Percentiles rank a stretch among this genome's conserved stretches.
Conservation (phyloP, 768 basidiomycete genomes). For the Coprinellus micaceus region DNA sequence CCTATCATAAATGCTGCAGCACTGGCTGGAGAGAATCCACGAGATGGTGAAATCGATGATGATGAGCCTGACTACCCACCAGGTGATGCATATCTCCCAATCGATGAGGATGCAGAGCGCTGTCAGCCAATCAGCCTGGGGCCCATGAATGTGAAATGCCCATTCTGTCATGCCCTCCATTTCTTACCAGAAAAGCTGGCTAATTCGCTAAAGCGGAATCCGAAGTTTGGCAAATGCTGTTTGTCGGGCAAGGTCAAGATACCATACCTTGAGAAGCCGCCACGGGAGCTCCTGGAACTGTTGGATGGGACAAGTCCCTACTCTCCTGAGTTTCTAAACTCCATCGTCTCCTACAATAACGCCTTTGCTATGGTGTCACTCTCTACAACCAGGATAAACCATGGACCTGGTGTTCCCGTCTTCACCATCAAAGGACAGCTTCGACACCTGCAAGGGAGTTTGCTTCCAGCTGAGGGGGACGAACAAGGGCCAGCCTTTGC, state of each 20-base stretch:
- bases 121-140: not conserved
- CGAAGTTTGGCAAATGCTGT: not conserved
- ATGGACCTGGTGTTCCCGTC: conserved; percentile 8
- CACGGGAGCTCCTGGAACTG: not conserved
- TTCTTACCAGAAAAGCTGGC: not conserved
- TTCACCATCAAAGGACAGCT: conserved; percentile 15
- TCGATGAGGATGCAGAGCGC: not conserved
- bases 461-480: conserved; percentile 2
- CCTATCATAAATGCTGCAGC: not conserved
- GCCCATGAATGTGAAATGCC: conserved; percentile 1
- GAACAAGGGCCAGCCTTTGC: conserved; percentile 9
- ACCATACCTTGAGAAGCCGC: not conserved
- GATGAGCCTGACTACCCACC: not conserved
- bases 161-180: not conserved
- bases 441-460: conserved; percentile 6
- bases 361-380: conserved; percentile 14
- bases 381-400: not conserved
- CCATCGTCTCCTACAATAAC: conserved; percentile 10
- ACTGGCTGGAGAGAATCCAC: too few species aligned
- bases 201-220: not conserved
- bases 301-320: conserved; percentile 2
- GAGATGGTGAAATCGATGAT: not conserved
- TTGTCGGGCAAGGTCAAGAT: not conserved
- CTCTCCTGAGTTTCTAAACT: not conserved
- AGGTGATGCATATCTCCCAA: not conserved